A percentile compares a stretch with the other conserved stretches of the same genome.
These are phyloP conservation scores for Haplosporangium gracile DNA, from an alignment of 192 early-diverging fungal species.

Conservation along the genomic window DNA sequence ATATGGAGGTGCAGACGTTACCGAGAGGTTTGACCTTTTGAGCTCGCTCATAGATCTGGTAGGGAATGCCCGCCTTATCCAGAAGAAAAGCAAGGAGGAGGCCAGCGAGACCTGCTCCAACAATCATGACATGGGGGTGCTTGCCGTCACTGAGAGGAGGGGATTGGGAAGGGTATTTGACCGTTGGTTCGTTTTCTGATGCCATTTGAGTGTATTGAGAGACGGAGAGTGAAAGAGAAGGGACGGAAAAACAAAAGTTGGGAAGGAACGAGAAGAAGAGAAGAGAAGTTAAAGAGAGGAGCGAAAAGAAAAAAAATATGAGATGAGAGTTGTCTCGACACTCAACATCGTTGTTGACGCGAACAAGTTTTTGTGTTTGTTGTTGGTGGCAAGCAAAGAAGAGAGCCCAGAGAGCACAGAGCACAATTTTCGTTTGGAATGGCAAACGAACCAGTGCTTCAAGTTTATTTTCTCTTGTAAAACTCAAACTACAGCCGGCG, in stretches of 20 bases:
- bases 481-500: no score
- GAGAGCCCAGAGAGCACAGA: no score
- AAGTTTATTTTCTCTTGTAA: no score
- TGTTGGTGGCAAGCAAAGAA: no score
- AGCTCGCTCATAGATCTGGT: conserved; percentile 23
- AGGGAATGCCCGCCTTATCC: conserved; percentile 12
- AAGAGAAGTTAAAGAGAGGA: neutral
- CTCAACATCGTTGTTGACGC: neutral
- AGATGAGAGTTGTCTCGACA: no score
- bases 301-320: neutral
- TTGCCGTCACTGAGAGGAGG: neutral
- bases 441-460: no score
- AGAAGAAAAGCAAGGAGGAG: conserved; percentile 1
- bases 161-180: neutral
- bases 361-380: no score
- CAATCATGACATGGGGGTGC: conserved; percentile 14
- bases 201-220: no score
- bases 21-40: conserved; percentile 16
- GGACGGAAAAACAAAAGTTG: no score
- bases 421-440: no score
- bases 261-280: neutral
- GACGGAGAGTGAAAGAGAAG: neutral
- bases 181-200: no score
- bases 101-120: conserved; percentile 15
- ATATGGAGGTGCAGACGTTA: neutral